Conservation (phyloP, 345 rosid species). For the Excoecaria agallocha region DNA sequence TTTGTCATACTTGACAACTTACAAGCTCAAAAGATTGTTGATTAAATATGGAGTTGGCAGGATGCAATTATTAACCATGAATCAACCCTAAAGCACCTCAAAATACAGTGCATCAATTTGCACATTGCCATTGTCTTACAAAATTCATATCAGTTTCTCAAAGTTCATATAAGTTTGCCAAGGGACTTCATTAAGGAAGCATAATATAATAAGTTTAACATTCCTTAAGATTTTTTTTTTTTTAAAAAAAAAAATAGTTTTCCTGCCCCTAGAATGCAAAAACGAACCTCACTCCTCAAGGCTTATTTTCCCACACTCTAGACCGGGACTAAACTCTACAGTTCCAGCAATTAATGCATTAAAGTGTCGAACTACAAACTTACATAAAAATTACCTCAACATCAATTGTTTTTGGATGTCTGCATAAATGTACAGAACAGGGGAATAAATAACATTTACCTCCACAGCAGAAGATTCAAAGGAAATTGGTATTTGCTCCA, state of each 20-base stretch:
- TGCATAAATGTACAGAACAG: not conserved
- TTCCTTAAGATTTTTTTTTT: not conserved
- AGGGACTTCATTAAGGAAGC: not conserved
- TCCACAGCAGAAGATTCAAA: slow-evolving; percentile 49
- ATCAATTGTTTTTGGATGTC: not conserved
- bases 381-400: not conserved
- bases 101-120: slow-evolving; percentile 1
- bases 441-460: slow-evolving; percentile 26
- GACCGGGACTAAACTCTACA: not conserved
- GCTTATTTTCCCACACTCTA: not conserved
- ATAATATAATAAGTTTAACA: not conserved
- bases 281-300: not conserved
- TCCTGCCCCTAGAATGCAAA: not conserved
- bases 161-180: not conserved
- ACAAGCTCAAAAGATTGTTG: not conserved
- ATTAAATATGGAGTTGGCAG: not conserved
- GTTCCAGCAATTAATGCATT: not conserved
- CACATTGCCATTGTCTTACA: not conserved
- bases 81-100: not conserved
- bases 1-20: not conserved
- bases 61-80: not conserved
- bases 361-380: not conserved
- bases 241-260: not conserved
- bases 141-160: not conserved
- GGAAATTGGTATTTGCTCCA: slow-evolving; percentile 54